phyloP scores from a whole-genome alignment of 352 stramenopile species.

The Thraustochytrium sp. region DNA sequence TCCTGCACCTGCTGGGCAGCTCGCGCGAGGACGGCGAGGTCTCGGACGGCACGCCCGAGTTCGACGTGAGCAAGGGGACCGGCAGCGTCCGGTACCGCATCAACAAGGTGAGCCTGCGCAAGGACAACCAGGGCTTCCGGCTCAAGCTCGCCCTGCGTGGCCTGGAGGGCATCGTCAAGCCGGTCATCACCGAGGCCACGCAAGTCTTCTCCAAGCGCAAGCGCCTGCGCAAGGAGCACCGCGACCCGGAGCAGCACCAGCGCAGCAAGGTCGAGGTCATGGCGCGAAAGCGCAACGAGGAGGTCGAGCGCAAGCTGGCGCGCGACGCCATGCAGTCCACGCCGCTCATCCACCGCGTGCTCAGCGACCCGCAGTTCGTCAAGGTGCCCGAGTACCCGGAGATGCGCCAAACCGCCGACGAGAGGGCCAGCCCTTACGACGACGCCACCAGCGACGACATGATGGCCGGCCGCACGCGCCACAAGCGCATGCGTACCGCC shows the following conservation, averaged over 20 bases:
- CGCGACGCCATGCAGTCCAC: background rate
- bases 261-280: background rate
- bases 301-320: background rate
- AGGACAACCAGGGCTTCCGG: slow-evolving; percentile 40
- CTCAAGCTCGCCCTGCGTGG: background rate
- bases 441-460: no score
- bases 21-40: background rate
- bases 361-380: background rate
- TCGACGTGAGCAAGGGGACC: background rate
- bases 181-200: slow-evolving; percentile 1
- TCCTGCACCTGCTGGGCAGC: slow-evolving; percentile 26
- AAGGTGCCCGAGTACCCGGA: background rate
- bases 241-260: slow-evolving; percentile 14
- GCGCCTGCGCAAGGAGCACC: slow-evolving; percentile 16
- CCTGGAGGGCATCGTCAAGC: background rate
- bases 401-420: background rate
- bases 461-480: no score
- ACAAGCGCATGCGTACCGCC: no score
- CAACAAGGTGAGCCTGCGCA: slow-evolving; percentile 30
- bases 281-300: slow-evolving; percentile 4
- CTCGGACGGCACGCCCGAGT: slow-evolving; percentile 10
- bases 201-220: slow-evolving; percentile 14
- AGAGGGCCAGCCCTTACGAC: background rate
- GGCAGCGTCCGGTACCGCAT: slow-evolving; percentile 35
- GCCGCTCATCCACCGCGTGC: slow-evolving; percentile 16